These are phyloP conservation scores for Aspergillus homomorphus DNA, from an alignment of 495 filamentous ascomycete genomes.

Conservation along the genomic window DNA sequence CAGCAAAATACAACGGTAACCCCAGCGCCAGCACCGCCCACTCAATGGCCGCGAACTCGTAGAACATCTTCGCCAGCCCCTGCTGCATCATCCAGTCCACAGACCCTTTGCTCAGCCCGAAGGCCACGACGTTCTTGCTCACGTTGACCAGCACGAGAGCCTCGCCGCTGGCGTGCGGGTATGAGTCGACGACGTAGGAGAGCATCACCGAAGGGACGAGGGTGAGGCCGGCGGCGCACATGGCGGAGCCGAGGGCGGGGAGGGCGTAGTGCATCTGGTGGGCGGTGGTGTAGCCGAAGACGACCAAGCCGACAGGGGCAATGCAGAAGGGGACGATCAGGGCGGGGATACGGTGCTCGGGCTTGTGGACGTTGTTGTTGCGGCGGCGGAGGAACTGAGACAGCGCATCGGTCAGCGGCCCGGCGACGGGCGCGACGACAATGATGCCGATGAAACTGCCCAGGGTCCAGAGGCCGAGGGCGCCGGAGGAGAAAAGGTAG, in stretches of 20 bases:
- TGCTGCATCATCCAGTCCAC: conserved; percentile 30
- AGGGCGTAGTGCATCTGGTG: conserved; percentile 19
- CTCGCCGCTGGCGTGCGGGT: conserved; percentile 28
- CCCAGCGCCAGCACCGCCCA: conserved; percentile 34
- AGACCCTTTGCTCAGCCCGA: conserved; percentile 30
- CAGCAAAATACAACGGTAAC: conserved; percentile 32
- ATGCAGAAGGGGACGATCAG: conserved; percentile 31
- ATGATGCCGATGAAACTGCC: conserved; percentile 33
- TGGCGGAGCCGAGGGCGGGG: conserved; percentile 28
- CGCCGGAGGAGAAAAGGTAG: conserved; percentile 28
- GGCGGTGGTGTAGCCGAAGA: conserved; percentile 28
- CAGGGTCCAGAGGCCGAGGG: conserved; percentile 29
- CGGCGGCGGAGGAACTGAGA: conserved; percentile 29
- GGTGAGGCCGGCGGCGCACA: conserved; percentile 24
- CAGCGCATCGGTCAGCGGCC: conserved; percentile 30
- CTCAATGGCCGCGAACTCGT: conserved; percentile 36
- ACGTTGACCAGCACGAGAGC: conserved; percentile 36
- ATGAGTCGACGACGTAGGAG: conserved; percentile 33
- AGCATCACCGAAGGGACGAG: conserved; percentile 33
- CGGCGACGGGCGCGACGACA: conserved; percentile 30
- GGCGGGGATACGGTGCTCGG: conserved; percentile 31
- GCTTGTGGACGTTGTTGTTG: conserved; percentile 28
- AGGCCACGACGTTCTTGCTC: conserved; percentile 41
- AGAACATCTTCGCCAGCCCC: conserved; percentile 38
- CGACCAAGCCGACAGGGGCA: conserved; percentile 27